Base-by-base conservation (phyloP, 495 filamentous ascomycete genomes). In the Penicillium desertorum region DNA sequence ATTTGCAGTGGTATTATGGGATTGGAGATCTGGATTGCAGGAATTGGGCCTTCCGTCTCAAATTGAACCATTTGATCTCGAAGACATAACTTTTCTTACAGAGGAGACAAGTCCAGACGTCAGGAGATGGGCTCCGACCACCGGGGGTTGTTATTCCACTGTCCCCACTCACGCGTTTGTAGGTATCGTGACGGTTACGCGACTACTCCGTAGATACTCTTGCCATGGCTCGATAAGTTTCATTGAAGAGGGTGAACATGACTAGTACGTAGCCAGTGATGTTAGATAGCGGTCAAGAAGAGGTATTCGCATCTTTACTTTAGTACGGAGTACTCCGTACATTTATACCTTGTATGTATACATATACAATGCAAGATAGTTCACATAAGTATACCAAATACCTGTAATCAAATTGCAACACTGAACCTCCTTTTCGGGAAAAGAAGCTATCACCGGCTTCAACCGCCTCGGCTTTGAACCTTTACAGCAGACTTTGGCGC, bases 381-480 rank as follows among this genome's bases (percentile, higher is more conserved):
- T 17, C 29, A 16, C 4, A 23, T 2, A 54, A 39, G 11, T 48
- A 49, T 50, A 49, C 32, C n/a, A 7, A 16, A 43, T 42, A 52
- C 50, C 23, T 52, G 51, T 53, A 42, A 22, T 53, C 23, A 53
- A 42, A 53, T 39, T 53, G 51, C 51, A 53, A 52, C 49, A 16
- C 16, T 47, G 27, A 51, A 52, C 37, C 36, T 42, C 50, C 48
- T 51, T 52, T 52, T 51, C 44, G 29, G 44, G 41, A 47, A 34
- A 50, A 50, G 47, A 48, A 58, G 43, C 54, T 53, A 63, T 60
- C 57, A 56, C 65, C 68, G 68, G 66, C 63, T 70, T 66, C 68
- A 74, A 61, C 70, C 70, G 66, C 67, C 63, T 45, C 54, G 50
- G 54, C 62, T 69, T 57, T 63, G 43, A 48, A 52, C 45, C 43